These are phyloP conservation scores for Backusella tarrabulga DNA, from an alignment of 192 early-diverging fungal species.

Conservation along the genomic window DNA sequence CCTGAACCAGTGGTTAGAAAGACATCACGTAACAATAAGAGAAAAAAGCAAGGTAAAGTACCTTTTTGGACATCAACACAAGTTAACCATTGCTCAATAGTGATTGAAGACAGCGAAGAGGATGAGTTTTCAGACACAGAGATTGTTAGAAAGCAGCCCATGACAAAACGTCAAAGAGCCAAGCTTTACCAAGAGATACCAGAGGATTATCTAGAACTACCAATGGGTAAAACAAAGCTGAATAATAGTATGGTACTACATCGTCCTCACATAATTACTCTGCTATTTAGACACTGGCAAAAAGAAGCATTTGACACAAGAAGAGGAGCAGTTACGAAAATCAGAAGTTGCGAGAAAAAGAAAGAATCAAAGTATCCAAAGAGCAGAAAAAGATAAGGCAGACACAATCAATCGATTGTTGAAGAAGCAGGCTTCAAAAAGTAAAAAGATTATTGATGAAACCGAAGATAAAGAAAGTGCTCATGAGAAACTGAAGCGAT, in stretches of 20 bases:
- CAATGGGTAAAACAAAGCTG: constrained; percentile 46
- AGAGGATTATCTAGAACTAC: constrained; percentile 69
- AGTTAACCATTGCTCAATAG: neutral
- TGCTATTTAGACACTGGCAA: constrained; percentile 53
- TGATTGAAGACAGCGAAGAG: constrained; percentile 14
- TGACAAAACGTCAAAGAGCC: constrained; percentile 74
- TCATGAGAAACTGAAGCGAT: constrained; percentile 1
- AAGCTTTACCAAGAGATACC: constrained; percentile 55
- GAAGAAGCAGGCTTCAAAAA: constrained; percentile 78
- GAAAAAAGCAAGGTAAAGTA: neutral
- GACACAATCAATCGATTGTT: constrained; percentile 80
- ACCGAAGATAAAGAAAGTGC: constrained; percentile 24
- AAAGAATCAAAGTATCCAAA: constrained; percentile 77
- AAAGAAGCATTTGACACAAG: constrained; percentile 62
- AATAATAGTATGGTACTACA: too few relatives aligned
- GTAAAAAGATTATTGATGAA: constrained; percentile 48
- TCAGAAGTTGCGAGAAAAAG: constrained; percentile 74
- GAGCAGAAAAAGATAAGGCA: constrained; percentile 71
- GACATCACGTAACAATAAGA: neutral
- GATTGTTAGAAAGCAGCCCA: constrained; percentile 34
- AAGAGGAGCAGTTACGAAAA: constrained; percentile 67
- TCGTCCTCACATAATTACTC: neutral
- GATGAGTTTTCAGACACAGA: constrained; percentile 20
- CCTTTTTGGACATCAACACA: neutral
- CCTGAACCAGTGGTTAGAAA: neutral